Percentiles rank a stretch among this genome's conserved stretches.
These are phyloP conservation scores for Rachicladosporium sp. DNA, from an alignment of 2,329 filamentous ascomycete species.

Conservation along the genomic window DNA sequence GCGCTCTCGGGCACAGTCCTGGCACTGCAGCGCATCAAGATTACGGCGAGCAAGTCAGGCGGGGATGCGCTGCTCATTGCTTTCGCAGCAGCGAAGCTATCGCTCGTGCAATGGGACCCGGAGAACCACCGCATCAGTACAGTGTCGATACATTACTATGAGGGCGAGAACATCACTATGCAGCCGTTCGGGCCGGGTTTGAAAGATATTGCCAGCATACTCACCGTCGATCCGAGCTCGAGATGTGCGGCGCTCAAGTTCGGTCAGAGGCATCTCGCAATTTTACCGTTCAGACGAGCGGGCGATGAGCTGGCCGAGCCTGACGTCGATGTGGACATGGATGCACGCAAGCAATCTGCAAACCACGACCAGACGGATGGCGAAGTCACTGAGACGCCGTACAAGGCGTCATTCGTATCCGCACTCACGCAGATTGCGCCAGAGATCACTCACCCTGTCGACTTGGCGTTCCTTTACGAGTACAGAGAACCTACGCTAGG, in stretches of 20 bases:
- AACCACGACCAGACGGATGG: conserved; percentile 17
- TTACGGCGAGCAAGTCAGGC: conserved; percentile 59
- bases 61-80: conserved; percentile 75
- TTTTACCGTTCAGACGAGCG: conserved; percentile 77
- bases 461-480: conserved; percentile 87
- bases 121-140: conserved; percentile 68
- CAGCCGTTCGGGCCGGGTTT: conserved; percentile 66
- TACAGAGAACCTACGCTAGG: conserved; percentile 97
- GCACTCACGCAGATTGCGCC: conserved; percentile 82
- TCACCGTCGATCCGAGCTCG: conserved; percentile 82
- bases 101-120: conserved; percentile 86
- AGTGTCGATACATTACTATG: conserved; percentile 94
- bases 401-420: conserved; percentile 84
- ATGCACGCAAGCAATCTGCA: conserved; percentile 28
- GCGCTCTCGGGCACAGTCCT: conserved; percentile 72
- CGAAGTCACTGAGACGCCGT: conserved; percentile 47
- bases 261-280: conserved; percentile 75
- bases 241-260: conserved; percentile 93
- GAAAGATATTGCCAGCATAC: conserved; percentile 63
- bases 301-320: conserved; percentile 64
- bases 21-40: conserved; percentile 66
- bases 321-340: conserved; percentile 76
- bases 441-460: conserved; percentile 73
- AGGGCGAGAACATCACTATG: conserved; percentile 59
- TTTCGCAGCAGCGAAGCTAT: conserved; percentile 84